Evolutionary conservation across 257 asterid genomes (phyloP), one percentile per base, ranked within the genome.

Genomic region (Salvia rosmarinus): DNA sequence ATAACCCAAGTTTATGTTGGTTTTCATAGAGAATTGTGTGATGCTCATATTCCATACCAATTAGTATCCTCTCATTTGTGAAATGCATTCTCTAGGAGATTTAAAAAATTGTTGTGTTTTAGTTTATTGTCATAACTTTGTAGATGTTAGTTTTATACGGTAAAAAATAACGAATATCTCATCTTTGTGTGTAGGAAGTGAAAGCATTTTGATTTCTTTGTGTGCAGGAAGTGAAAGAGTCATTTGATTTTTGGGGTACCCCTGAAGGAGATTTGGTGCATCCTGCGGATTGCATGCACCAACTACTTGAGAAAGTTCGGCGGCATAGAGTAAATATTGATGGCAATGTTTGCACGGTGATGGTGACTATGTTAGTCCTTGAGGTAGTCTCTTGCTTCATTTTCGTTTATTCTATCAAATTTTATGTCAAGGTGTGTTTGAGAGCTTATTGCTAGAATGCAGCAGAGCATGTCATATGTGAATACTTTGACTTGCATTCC

Each of bases 321-420:
- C 92, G 83, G 11, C 95, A 94, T 64, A 85, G 74, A 86, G 99
- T 95, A 23, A 95, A 95, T 76, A 69, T 91, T 47, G 99, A 95
- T 82, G 98, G 99, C 84, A 95, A 92, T 77, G 96, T 95, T 70
- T 88, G 96, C 89, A 90, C 99, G 4, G 99, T 87, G 55, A 87
- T 95, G 96, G 98, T 95, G 64, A 95, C 99, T 1, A 82, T 88
- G 78, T 82, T 95, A 79, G 96, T 90, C 67, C 93, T 95, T 50
- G 99, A 95, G 98, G 98, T 95, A 86, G 1, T 56, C 40, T 57
- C 65, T 37, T 58, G 34, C 0, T 40, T 34, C 11, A 32, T 50
- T 67, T 58, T 59, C 19, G 39, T 21, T 32, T 54, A 54, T 13
- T 74, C 12, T 19, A 25, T 14, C 32, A 39, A 13, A 34, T 13